Percentiles rank a stretch among this genome's conserved stretches.
phyloP scores from a whole-genome alignment of 2,329 filamentous ascomycete species.

The Penicillium glabrum region DNA sequence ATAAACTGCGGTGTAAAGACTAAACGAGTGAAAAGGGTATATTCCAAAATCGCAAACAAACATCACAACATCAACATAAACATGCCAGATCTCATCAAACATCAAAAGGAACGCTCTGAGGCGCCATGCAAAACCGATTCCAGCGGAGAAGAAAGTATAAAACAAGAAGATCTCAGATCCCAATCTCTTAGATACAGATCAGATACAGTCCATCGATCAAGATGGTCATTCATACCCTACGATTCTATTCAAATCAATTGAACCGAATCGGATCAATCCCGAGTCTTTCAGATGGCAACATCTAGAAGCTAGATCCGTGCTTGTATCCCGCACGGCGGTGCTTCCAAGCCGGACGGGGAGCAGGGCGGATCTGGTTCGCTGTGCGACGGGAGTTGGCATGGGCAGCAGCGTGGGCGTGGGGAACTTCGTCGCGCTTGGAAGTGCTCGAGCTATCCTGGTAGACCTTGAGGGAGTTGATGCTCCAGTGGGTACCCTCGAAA shows the following conservation, averaged over 20 bases:
- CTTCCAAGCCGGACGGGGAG: slow-evolving; percentile 9
- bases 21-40: background rate
- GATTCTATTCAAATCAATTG: background rate
- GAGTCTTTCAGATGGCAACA: background rate
- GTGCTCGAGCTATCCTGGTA: slow-evolving; percentile 44
- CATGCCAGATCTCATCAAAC: background rate
- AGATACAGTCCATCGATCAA: background rate
- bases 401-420: slow-evolving; percentile 2
- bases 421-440: slow-evolving; percentile 1
- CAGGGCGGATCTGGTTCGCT: background rate
- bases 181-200: no score
- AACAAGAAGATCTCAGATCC: background rate
- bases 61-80: background rate
- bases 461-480: slow-evolving; percentile 69
- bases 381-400: slow-evolving; percentile 1
- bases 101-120: background rate
- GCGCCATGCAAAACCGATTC: slow-evolving; percentile 1
- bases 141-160: slow-evolving; percentile 1
- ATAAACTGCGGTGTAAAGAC: background rate
- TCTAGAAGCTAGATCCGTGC: slow-evolving; percentile 4
- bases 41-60: background rate
- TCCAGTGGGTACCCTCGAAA: slow-evolving; percentile 75
- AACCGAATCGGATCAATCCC: background rate
- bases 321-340: slow-evolving; percentile 12
- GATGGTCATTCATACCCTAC: background rate